A percentile compares a stretch with the other conserved stretches of the same genome.
phyloP scores from a whole-genome alignment of 2,329 filamentous ascomycete species.

The Fusarium illudens region DNA sequence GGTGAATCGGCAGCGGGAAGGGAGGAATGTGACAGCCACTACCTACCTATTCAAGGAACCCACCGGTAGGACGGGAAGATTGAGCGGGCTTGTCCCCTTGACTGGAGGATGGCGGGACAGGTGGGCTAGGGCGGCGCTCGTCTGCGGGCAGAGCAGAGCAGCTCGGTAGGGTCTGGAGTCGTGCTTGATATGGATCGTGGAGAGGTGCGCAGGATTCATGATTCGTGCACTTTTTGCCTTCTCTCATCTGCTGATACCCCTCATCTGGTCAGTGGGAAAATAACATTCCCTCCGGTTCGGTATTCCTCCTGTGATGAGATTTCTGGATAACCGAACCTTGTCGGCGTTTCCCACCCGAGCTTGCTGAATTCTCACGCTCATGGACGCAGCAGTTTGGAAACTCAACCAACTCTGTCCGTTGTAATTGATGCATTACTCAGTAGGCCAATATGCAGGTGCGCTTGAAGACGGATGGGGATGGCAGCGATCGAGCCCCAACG shows the following conservation, averaged over 20 bases:
- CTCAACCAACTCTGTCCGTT: not conserved
- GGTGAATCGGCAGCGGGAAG: constrained; percentile 15
- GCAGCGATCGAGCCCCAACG: constrained; percentile 12
- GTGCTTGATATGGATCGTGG: constrained; percentile 3
- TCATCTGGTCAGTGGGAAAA: not conserved
- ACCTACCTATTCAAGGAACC: constrained; percentile 36
- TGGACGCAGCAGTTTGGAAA: not conserved
- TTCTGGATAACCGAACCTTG: not conserved
- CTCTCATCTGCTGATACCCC: not conserved
- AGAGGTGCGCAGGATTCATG: not conserved
- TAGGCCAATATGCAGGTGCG: not conserved
- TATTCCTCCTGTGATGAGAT: not conserved
- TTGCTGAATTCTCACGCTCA: not conserved
- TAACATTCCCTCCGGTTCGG: not conserved
- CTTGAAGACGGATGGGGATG: constrained; percentile 4
- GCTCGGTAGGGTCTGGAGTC: constrained; percentile 17
- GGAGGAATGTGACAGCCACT: constrained; percentile 39
- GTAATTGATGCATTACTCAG: not conserved
- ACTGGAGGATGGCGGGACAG: constrained; percentile 14
- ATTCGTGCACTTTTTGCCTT: constrained; percentile 6
- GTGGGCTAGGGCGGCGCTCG: constrained; percentile 15
- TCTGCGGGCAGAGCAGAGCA: constrained; percentile 2
- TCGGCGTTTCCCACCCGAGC: not conserved
- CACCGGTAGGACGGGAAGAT: constrained; percentile 32
- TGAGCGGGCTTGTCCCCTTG: constrained; percentile 14